Percentiles rank a stretch among this genome's conserved stretches.
These are phyloP conservation scores for Mortierella sp. DNA, from an alignment of 371 early-diverging fungal species.

Conservation along the genomic window DNA sequence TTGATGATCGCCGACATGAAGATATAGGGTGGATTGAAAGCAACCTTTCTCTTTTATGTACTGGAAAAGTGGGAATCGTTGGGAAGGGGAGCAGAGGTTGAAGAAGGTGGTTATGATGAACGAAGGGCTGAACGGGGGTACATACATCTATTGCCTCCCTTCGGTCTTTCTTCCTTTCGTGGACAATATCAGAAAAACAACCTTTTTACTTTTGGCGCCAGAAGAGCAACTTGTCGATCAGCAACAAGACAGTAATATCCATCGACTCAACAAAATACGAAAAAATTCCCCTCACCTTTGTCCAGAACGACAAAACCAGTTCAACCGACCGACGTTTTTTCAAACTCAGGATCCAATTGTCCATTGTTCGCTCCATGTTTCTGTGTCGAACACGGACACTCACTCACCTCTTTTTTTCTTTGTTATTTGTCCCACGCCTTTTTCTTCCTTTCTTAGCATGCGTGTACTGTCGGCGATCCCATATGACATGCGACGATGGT, in stretches of 20 bases:
- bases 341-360: slow-evolving; percentile 9
- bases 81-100: not conserved
- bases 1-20: not conserved
- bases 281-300: not conserved
- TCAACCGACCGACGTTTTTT: slow-evolving; percentile 7
- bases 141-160: not conserved
- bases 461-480: slow-evolving; percentile 88
- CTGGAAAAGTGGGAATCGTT: not conserved
- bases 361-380: not conserved
- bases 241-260: not conserved
- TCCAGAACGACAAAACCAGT: slow-evolving; percentile 6
- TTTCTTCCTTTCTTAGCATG: slow-evolving; percentile 65
- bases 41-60: not conserved
- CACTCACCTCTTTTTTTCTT: not conserved
- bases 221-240: not conserved
- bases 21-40: not conserved
- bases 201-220: not conserved
- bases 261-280: slow-evolving; percentile 2
- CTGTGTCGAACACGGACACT: not conserved
- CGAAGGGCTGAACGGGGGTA: not conserved
- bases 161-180: not conserved
- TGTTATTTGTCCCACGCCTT: not conserved
- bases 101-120: not conserved
- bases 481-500: slow-evolving; percentile 90
- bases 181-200: not conserved